phyloP scores from a whole-genome alignment of 2,329 filamentous ascomycete species.

The Alternaria ethzedia region DNA sequence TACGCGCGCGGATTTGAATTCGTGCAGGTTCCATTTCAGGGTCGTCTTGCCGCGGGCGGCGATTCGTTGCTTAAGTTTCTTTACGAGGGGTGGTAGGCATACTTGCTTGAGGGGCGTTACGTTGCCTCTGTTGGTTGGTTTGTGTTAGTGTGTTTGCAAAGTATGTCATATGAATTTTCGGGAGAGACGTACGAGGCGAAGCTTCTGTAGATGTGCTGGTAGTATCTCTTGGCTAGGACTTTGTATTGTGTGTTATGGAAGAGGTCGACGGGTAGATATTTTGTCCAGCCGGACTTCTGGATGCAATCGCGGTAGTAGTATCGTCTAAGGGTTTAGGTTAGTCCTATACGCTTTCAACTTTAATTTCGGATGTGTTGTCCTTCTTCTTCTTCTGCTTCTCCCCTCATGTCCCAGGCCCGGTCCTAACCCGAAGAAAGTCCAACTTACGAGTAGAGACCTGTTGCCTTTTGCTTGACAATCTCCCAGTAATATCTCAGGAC shows the following conservation, averaged over 20 bases:
- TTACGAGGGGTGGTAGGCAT: slow-evolving; percentile 61
- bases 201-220: slow-evolving; percentile 66
- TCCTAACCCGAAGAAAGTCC: neutral
- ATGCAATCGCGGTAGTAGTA: slow-evolving; percentile 20
- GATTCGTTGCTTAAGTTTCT: slow-evolving; percentile 61
- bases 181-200: slow-evolving; percentile 54
- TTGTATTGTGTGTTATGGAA: slow-evolving; percentile 16
- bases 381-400: neutral
- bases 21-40: slow-evolving; percentile 50
- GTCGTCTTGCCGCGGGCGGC: slow-evolving; percentile 55
- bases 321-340: slow-evolving; percentile 16
- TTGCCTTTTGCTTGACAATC: slow-evolving; percentile 23
- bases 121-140: slow-evolving; percentile 24
- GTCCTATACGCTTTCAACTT: neutral
- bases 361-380: neutral
- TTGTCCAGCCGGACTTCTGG: slow-evolving; percentile 17
- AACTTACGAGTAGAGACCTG: slow-evolving; percentile 26
- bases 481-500: slow-evolving; percentile 28
- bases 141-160: slow-evolving; percentile 7
- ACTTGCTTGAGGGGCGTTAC: slow-evolving; percentile 47
- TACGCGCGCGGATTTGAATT: slow-evolving; percentile 53
- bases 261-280: slow-evolving; percentile 20
- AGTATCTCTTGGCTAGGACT: slow-evolving; percentile 61
- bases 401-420: neutral
- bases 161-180: neutral